phyloP scores from a whole-genome alignment of 257 asterid species.

The Solanum bukasovii region DNA sequence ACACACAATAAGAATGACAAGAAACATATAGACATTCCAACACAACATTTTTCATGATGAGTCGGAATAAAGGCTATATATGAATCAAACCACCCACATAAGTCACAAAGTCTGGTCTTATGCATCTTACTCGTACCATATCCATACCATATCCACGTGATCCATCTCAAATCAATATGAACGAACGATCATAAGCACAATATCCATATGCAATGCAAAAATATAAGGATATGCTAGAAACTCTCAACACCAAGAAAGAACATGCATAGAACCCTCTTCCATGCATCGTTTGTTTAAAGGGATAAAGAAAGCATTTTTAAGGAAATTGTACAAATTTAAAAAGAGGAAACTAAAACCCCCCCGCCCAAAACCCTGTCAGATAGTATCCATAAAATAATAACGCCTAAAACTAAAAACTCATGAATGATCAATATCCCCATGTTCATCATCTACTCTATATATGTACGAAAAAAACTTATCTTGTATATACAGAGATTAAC shows the following conservation, averaged over 20 bases:
- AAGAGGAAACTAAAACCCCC: neutral
- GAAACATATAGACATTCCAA: neutral
- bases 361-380: constrained; percentile 15
- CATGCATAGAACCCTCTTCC: neutral
- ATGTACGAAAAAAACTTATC: neutral
- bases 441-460: neutral
- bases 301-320: neutral
- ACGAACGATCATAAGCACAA: neutral
- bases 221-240: neutral
- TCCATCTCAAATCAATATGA: neutral
- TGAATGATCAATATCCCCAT: neutral
- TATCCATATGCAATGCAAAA: neutral
- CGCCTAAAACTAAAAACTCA: neutral
- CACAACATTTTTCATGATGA: neutral
- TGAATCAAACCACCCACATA: neutral
- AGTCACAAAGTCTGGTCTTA: neutral
- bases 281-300: neutral
- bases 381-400: neutral
- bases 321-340: neutral
- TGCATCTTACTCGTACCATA: neutral
- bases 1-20: neutral
- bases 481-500: neutral
- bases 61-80: neutral
- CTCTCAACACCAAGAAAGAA: neutral
- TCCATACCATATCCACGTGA: neutral